A percentile compares a stretch with the other conserved stretches of the same genome.
These are phyloP conservation scores for Sungouiozyma intestinalis DNA, from an alignment of 805 yeast species.

Conservation along the genomic window DNA sequence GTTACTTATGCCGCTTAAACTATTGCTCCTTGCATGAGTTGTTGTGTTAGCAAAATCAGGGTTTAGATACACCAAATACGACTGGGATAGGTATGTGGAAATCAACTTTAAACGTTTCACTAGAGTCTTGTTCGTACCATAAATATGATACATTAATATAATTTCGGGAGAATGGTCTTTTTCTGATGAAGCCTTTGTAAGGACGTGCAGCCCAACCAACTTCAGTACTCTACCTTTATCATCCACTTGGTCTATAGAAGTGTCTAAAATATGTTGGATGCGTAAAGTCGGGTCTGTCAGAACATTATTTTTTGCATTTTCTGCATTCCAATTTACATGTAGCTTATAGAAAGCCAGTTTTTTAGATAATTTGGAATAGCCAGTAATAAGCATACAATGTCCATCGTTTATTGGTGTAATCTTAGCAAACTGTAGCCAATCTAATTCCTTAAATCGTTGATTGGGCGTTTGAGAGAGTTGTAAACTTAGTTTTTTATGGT, in stretches of 20 bases:
- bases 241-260: constrained; percentile 16
- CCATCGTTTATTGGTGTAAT: constrained; percentile 27
- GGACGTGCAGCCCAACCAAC: constrained; percentile 16
- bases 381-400: constrained; percentile 23
- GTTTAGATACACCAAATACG: constrained; percentile 12
- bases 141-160: constrained; percentile 16
- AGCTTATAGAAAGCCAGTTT: constrained; percentile 23
- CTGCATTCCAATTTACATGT: constrained; percentile 25
- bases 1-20: not conserved
- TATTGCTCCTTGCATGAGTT: not conserved
- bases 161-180: constrained; percentile 23
- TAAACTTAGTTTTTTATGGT: constrained; percentile 26
- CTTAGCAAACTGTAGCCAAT: constrained; percentile 26
- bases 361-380: constrained; percentile 19
- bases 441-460: constrained; percentile 19
- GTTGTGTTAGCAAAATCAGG: constrained; percentile 5
- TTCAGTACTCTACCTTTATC: constrained; percentile 16
- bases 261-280: constrained; percentile 18
- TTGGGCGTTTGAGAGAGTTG: constrained; percentile 18
- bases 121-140: constrained; percentile 16
- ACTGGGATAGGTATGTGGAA: constrained; percentile 13
- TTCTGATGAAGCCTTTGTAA: constrained; percentile 22
- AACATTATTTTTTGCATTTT: constrained; percentile 14
- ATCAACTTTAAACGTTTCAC: constrained; percentile 20
- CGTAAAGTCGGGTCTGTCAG: constrained; percentile 25